Evolutionary conservation across 192 early-diverging fungal genomes (phyloP).

Genomic region (Podochytrium sp.): DNA sequence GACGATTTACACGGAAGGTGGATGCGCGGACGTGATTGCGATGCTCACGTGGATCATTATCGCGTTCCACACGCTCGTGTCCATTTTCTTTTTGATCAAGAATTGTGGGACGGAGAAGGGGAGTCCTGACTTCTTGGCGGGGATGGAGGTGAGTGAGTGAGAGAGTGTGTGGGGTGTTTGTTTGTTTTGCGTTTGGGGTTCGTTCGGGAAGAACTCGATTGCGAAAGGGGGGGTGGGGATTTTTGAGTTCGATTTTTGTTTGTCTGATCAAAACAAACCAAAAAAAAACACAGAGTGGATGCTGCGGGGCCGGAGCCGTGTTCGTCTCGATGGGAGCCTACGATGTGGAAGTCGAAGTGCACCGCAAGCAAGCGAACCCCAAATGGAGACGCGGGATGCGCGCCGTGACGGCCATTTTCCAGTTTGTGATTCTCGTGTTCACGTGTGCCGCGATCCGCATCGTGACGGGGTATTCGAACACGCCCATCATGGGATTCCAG

Average conservation of each 20-base stretch:
- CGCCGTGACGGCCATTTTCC: constrained; percentile 42
- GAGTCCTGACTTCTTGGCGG: constrained; percentile 45
- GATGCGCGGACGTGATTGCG: constrained; percentile 45
- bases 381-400: constrained; percentile 39
- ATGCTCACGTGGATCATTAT: constrained; percentile 49
- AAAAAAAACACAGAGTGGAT: constrained; percentile 44
- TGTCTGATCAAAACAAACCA: too few species aligned
- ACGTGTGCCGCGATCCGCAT: constrained; percentile 43
- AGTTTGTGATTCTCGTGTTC: constrained; percentile 48
- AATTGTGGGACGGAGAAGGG: constrained; percentile 36
- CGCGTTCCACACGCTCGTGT: constrained; percentile 47
- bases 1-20: constrained; percentile 49
- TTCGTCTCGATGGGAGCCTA: constrained; percentile 42
- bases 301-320: constrained; percentile 53
- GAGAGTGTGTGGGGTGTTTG: too few species aligned
- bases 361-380: constrained; percentile 18
- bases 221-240: too few species aligned
- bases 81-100: constrained; percentile 38
- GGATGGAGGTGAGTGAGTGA: constrained; percentile 50
- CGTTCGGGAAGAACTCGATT: too few species aligned
- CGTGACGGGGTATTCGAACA: constrained; percentile 27
- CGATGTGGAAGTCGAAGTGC: constrained; percentile 43
- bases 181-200: not conserved
- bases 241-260: too few species aligned
- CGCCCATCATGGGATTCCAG: constrained; percentile 24